Conservation (phyloP, 352 stramenopile species). For the Blastocystis hominis region DNA sequence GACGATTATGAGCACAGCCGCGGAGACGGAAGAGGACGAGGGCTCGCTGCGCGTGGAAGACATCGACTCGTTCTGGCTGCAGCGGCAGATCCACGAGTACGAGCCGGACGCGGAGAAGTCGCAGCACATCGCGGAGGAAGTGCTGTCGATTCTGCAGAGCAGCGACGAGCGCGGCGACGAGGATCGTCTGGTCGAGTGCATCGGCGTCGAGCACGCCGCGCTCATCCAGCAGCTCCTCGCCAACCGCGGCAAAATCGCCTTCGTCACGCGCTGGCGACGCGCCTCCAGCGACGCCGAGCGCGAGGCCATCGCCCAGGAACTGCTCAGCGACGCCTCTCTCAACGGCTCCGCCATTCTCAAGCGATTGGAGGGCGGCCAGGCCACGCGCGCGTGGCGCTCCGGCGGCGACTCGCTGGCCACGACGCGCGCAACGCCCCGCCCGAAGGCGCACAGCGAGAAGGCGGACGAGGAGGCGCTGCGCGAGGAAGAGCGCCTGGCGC, state of each 20-base stretch:
- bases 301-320: conserved; percentile 76
- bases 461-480: not conserved
- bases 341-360: conserved; percentile 76
- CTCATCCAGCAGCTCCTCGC: conserved; percentile 92
- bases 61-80: conserved; percentile 95
- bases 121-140: conserved; percentile 79
- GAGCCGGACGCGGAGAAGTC: conserved; percentile 87
- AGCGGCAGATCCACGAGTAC: conserved; percentile 85
- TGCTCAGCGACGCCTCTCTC: conserved; percentile 63
- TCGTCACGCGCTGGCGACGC: conserved; percentile 89
- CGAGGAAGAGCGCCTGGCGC: not conserved
- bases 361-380: conserved; percentile 67
- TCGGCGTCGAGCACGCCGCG: conserved; percentile 97
- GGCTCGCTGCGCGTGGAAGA: conserved; percentile 69
- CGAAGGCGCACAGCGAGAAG: not conserved
- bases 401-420: not conserved
- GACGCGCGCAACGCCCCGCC: conserved; percentile 5
- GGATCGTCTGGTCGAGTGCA: conserved; percentile 87
- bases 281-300: conserved; percentile 81
- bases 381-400: not conserved
- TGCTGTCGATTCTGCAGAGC: conserved; percentile 64
- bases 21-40: conserved; percentile 55
- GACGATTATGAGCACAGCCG: not conserved
- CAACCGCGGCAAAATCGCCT: conserved; percentile 88
- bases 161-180: conserved; percentile 75